These are phyloP conservation scores for Ophiostoma novo-ulmi DNA, from an alignment of 2,329 filamentous ascomycete species.

Conservation along the genomic window DNA sequence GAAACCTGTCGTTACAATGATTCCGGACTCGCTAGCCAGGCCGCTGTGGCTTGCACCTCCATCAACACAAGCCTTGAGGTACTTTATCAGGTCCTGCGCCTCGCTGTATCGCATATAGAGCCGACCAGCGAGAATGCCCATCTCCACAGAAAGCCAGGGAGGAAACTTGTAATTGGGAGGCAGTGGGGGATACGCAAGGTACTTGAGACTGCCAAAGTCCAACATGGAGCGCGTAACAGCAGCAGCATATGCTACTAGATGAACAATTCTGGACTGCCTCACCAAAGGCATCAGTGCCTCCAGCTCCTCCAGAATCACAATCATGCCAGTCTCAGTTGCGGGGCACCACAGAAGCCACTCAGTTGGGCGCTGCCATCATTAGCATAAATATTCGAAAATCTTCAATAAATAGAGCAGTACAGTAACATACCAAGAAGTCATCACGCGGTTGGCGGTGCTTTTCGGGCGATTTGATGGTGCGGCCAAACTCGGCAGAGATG, in stretches of 20 bases:
- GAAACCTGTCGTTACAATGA: slow-evolving; percentile 19
- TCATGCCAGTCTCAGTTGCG: slow-evolving; percentile 43
- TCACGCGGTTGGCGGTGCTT: slow-evolving; percentile 30
- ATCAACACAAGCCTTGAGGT: slow-evolving; percentile 33
- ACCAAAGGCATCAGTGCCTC: slow-evolving; percentile 49
- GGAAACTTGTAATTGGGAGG: slow-evolving; percentile 41
- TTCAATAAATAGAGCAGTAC: slow-evolving; percentile 25
- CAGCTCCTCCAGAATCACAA: slow-evolving; percentile 60
- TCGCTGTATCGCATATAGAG: slow-evolving; percentile 55
- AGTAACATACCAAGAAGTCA: slow-evolving; percentile 32
- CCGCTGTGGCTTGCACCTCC: slow-evolving; percentile 16
- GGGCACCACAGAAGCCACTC: slow-evolving; percentile 58
- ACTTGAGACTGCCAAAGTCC: slow-evolving; percentile 51
- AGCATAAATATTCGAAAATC: slow-evolving; percentile 22
- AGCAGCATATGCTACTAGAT: slow-evolving; percentile 50
- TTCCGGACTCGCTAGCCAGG: too few relatives aligned
- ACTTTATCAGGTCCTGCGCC: slow-evolving; percentile 34
- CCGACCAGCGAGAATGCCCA: slow-evolving; percentile 56
- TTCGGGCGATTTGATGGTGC: slow-evolving; percentile 38
- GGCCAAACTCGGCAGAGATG: slow-evolving; percentile 44
- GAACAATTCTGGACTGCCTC: slow-evolving; percentile 22
- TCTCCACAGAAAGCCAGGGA: slow-evolving; percentile 50
- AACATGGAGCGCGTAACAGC: slow-evolving; percentile 58
- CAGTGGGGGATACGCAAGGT: slow-evolving; percentile 48
- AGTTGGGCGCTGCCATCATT: slow-evolving; percentile 38